Conservation (phyloP, 2,329 filamentous ascomycete genomes). For the Fusarium sp. region DNA sequence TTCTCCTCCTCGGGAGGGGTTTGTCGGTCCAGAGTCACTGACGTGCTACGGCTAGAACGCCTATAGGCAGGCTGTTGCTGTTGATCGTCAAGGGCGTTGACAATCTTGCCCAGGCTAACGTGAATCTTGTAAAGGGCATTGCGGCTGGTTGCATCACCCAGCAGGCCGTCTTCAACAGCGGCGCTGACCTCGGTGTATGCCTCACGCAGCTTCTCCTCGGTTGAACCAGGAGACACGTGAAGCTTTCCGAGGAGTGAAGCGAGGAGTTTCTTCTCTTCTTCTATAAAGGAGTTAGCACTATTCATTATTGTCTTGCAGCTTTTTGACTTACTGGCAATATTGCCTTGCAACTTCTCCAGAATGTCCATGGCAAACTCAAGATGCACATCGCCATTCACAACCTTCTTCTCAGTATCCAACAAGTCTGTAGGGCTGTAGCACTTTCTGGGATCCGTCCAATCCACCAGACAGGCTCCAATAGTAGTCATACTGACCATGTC, state of each 20-base stretch:
- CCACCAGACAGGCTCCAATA: conserved; percentile 82
- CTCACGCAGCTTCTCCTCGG: conserved; percentile 64
- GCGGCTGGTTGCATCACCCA: conserved; percentile 66
- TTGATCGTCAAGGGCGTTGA: conserved; percentile 63
- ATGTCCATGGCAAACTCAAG: conserved; percentile 79
- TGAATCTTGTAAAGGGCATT: conserved; percentile 74
- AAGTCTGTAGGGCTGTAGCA: conserved; percentile 63
- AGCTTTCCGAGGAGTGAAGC: conserved; percentile 82
- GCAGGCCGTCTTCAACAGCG: conserved; percentile 68
- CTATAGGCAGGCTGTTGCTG: conserved; percentile 49
- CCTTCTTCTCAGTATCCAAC: conserved; percentile 66
- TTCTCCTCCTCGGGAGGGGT: conserved; percentile 50
- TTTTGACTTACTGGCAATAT: conserved; percentile 68
- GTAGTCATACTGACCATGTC: conserved; percentile 80
- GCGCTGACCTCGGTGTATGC: conserved; percentile 65
- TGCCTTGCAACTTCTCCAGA: conserved; percentile 74
- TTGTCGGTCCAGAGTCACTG: conserved; percentile 47
- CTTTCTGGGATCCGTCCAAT: conserved; percentile 95
- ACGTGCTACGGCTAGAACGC: conserved; percentile 56
- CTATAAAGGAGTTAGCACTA: conserved; percentile 54
- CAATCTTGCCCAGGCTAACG: conserved; percentile 71
- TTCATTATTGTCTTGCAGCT: not conserved
- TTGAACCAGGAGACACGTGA: conserved; percentile 73
- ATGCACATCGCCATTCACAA: conserved; percentile 79
- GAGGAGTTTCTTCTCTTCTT: conserved; percentile 86